These are phyloP conservation scores for Chaetomium sp. DNA, from an alignment of 2,329 filamentous ascomycete species.

Conservation along the genomic window DNA sequence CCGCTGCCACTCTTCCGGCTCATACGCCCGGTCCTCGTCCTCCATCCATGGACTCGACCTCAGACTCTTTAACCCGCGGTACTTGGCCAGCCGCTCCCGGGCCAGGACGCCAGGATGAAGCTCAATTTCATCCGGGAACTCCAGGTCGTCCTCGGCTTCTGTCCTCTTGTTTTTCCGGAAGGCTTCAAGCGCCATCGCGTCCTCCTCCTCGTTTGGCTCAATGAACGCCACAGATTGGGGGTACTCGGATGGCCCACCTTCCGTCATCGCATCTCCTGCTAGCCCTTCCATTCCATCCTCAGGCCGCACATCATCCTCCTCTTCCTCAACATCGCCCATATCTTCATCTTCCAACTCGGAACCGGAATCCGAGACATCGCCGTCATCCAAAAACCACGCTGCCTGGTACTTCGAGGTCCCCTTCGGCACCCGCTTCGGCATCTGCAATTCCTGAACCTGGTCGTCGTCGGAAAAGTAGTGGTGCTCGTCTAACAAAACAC, in stretches of 20 bases:
- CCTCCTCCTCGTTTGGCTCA: conserved; percentile 74
- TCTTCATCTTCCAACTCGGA: conserved; percentile 72
- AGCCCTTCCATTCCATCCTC: conserved; percentile 78
- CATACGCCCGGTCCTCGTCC: conserved; percentile 75
- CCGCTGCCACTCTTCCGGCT: conserved; percentile 84
- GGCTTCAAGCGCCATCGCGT: conserved; percentile 68
- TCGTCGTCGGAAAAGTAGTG: conserved; percentile 96
- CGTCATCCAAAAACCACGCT: conserved; percentile 77
- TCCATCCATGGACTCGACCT: conserved; percentile 84
- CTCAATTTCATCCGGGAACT: conserved; percentile 97
- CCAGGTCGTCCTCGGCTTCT: conserved; percentile 82
- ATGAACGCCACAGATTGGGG: conserved; percentile 90
- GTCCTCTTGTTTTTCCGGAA: conserved; percentile 72
- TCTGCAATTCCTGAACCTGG: conserved; percentile 48
- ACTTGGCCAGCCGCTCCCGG: conserved; percentile 75
- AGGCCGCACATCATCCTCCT: conserved; percentile 54
- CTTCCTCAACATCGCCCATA: conserved; percentile 52
- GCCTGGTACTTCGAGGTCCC: conserved; percentile 93
- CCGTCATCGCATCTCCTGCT: conserved; percentile 61
- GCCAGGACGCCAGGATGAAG: conserved; percentile 81
- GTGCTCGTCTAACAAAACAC: conserved; percentile 90
- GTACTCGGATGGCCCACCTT: conserved; percentile 76
- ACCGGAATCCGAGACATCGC: conserved; percentile 71
- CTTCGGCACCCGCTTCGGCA: conserved; percentile 71
- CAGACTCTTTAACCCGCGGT: conserved; percentile 86